Evolutionary conservation across 2,329 filamentous ascomycete species (phyloP).

Genomic region (Trematosphaeria pertusa): DNA sequence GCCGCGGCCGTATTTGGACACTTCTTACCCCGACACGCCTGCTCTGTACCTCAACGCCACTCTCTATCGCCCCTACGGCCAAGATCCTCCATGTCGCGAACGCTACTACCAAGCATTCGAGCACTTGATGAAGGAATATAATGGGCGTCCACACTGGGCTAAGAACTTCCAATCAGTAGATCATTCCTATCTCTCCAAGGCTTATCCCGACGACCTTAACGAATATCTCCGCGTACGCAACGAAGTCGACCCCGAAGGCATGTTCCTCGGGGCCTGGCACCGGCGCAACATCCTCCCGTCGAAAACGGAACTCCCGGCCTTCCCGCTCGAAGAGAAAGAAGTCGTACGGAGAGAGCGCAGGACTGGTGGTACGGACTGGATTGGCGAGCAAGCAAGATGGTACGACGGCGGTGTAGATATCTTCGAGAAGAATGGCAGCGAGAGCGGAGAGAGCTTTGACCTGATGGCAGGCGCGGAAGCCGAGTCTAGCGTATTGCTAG

Average conservation of each 20-base stretch:
- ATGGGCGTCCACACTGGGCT: slow-evolving; percentile 86
- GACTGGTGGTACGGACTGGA: slow-evolving; percentile 47
- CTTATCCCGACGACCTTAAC: slow-evolving; percentile 73
- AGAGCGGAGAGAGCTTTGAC: slow-evolving; percentile 52
- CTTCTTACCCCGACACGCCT: slow-evolving; percentile 70
- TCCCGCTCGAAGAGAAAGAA: slow-evolving; percentile 52
- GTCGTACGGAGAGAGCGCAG: slow-evolving; percentile 42
- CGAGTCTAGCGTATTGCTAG: slow-evolving; percentile 44
- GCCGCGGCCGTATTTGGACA: slow-evolving; percentile 73
- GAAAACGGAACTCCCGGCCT: slow-evolving; percentile 33
- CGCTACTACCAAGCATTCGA: slow-evolving; percentile 91
- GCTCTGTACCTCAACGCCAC: slow-evolving; percentile 91
- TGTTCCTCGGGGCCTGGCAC: slow-evolving; percentile 94
- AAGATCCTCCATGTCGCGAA: slow-evolving; percentile 75
- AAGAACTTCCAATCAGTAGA: slow-evolving; percentile 78
- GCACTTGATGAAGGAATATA: slow-evolving; percentile 85
- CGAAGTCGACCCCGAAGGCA: slow-evolving; percentile 77
- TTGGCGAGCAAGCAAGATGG: slow-evolving; percentile 47
- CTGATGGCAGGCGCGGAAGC: slow-evolving; percentile 55
- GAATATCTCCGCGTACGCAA: slow-evolving; percentile 73
- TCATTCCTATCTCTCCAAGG: slow-evolving; percentile 65
- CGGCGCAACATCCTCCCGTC: slow-evolving; percentile 58
- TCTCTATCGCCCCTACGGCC: slow-evolving; percentile 81
- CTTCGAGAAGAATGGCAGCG: slow-evolving; percentile 36
- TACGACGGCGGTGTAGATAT: slow-evolving; percentile 43